Base-by-base conservation (phyloP, 805 yeast species). In the Starmerella apicola region DNA sequence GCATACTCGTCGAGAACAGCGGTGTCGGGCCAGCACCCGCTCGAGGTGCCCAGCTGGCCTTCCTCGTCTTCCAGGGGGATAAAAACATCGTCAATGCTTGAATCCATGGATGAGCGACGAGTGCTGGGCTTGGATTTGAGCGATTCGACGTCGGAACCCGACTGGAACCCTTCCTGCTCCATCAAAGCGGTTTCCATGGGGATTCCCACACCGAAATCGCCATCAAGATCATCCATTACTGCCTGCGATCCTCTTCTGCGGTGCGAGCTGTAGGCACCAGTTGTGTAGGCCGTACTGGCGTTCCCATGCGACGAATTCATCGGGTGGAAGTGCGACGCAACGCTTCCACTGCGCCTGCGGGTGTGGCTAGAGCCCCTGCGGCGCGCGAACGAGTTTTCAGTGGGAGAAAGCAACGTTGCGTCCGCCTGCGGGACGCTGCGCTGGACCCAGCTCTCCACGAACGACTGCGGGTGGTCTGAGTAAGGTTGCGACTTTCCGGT, bases 1-100 rank as follows among this genome's bases (percentile, higher is more conserved):
- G 84, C 76, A 60, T 76, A 88, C 46, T 85, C 94, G 48, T 77
- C 78, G 48, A 88, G 63, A 0, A 81, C 73, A 24, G 64, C 54
- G 15, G 83, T 63, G 54, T 91, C 96, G 1, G 97, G 98, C 97
- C 97, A 88, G 16, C 33, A 29, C 20, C 52, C 42, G 22, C 51
- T 49, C 15, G 51, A 48, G 13, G 49, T 43, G 26, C 53, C 52
- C 6, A 45, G 45, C 13, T 44, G 53, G 26, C 45, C 45, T 20
- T 53, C 62, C 10, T 49, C 53, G 36, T 50, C 53, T 46, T 78
- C 85, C 28, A 85, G 66, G 0, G 94, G 95, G 58, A 84, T 75
- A 54, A 95, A 88, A 20, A 88, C 98, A 60, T 88, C 98, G 55
- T 80, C 86, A 43, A 88, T 62, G 1, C 95, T 81, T 0, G 94